Evolutionary conservation across 768 basidiomycete genomes (phyloP), one percentile per base, ranked within the genome.

Genomic region (Nidula microcarpa): DNA sequence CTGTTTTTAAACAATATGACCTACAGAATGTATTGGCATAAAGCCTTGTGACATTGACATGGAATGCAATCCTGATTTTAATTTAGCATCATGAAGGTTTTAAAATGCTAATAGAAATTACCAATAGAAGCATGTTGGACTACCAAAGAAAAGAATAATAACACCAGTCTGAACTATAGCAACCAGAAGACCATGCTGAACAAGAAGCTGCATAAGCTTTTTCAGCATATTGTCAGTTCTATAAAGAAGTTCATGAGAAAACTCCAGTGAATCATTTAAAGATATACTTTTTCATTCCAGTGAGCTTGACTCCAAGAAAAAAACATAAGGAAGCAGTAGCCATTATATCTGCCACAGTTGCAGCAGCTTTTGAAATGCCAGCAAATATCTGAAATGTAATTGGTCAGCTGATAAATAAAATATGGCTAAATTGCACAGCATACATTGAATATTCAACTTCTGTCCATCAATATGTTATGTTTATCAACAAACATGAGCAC

Each of bases 21-120:
- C 68, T 51, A 78, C 77, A 78, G 60, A 78, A 78, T 1, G 76
- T 77, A 54, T 78, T 78, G 14, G 73, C 76, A 55, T 79, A 79
- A 6, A 79, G 63, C 44, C 74, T 77, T 4, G 76, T 78, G 7
- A 77, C 73, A 52, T 76, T 77, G 53, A 77, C 66, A 53, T 79
- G 76, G 54, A 79, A 70, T 0, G 76, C 73, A 47, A 79, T 62
- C 77, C 77, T 78, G 49, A 16, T 13, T 23, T 11, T 48, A 9
- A 11, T 10, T 17, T n/a, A 41, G 44, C 41, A 33, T 17, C 8
- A 43, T 14, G 1, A 16, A 6, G 11, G 18, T n/a, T 33, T 44
- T 33, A 30, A 33, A 36, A 43, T n/a, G 36, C 14, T 13, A n/a
- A 50, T n/a, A 46, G 8, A 16, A 47, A 47, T 8, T n/a, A 39